Conservation (phyloP, 805 yeast species). For the Teunomyces pallodes region DNA sequence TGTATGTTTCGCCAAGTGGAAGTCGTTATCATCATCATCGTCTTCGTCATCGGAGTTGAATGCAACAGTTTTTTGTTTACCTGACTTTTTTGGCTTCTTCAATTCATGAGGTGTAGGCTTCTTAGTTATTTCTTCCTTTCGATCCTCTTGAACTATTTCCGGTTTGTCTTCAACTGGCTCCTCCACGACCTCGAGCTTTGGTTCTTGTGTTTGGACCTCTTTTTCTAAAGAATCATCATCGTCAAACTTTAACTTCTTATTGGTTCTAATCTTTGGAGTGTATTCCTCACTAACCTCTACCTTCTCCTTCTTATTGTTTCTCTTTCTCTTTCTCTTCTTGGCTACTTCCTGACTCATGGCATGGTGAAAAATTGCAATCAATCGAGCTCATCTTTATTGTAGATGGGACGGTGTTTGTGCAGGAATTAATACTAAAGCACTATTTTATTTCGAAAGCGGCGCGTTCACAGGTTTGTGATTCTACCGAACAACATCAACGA, state of each 20-base stretch:
- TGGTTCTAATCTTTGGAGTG: conserved; percentile 9
- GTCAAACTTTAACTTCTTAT: conserved; percentile 15
- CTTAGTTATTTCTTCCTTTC: neutral
- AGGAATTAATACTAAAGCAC: neutral
- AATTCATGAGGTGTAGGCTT: neutral
- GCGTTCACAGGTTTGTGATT: neutral
- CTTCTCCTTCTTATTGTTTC: conserved; percentile 21
- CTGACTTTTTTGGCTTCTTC: neutral
- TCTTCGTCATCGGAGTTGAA: conserved; percentile 12
- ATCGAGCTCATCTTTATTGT: neutral
- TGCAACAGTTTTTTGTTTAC: conserved; percentile 3
- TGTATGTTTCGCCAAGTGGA: conserved; percentile 7
- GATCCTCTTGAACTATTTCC: neutral
- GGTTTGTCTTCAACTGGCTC: neutral
- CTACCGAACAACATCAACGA: neutral
- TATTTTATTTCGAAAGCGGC: too few relatives aligned
- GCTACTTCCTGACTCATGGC: conserved; percentile 3
- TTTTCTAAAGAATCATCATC: conserved; percentile 5
- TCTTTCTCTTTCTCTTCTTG: conserved; percentile 30
- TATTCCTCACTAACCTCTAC: conserved; percentile 9
- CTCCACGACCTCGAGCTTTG: neutral
- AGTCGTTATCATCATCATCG: conserved; percentile 1
- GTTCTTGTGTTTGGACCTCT: neutral
- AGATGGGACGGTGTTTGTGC: neutral
- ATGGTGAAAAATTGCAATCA: neutral